Base-by-base conservation (phyloP, 1,139 yeast species). In the Blastobotrys ciferrii region DNA sequence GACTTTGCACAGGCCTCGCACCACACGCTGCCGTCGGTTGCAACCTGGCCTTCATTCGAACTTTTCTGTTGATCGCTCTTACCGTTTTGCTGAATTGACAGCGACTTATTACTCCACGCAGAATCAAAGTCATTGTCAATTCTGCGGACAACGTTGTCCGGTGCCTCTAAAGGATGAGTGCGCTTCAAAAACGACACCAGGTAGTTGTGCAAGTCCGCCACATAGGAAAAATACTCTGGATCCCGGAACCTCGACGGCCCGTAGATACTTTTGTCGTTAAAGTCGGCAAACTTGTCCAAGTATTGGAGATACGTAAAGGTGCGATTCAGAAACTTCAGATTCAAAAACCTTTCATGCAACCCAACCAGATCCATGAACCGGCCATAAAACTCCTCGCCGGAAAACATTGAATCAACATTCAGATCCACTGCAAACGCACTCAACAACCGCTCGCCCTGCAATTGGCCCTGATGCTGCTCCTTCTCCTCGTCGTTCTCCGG, bases 1-100 rank as follows among this genome's bases (percentile, higher is more conserved):
- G 63, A 50, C 59, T 81, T 85, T 33, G 77, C 73, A 63, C 98
- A 92, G 0, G 78, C 76, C 4, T 67, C 58, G 61, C 98, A 92
- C 58, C 67, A 84, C 46, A 60, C 49, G 5, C 51, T 48, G 17
- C 44, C 53, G 6, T 42, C 53, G 7, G 43, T 43, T 30, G 48
- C 39, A 9, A 48, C 43, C 5, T 42, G 23, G 5, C 43, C 47
- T 15, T 38, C 37, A 2, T 39, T 37, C 5, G 32, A 18, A 6
- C 42, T 68, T 0, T 75, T 76, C 11, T 68, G 66, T 2, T 59
- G 39, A 3, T 44, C 6, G 15, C 28, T 44, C 4, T 49, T 66
- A 23, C 9, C 9, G 9, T 23, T 9, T 9, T 23, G 28, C 9
- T 23, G 28, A 23, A 23, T 23, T 43, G 52, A 55, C 23, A 43